Conservation (phyloP, 148 eudicot species). For the Vaccinium darrowii region DNA sequence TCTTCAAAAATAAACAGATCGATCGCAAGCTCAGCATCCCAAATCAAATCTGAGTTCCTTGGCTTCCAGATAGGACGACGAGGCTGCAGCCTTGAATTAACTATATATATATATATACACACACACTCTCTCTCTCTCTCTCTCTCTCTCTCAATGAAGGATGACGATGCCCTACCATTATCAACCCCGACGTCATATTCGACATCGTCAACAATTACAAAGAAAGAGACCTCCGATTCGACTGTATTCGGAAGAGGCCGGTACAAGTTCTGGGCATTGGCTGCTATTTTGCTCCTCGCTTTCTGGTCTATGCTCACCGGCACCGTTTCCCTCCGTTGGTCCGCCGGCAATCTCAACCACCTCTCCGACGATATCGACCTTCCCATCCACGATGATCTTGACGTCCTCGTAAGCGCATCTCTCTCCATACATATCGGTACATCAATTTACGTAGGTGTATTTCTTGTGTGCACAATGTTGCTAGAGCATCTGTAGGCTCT, state of each 20-base stretch:
- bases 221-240: constrained; percentile 40
- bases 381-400: constrained; percentile 69
- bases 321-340: constrained; percentile 85
- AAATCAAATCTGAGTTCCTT: not conserved
- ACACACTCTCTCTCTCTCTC: not conserved
- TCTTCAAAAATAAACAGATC: not conserved
- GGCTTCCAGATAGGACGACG: not conserved
- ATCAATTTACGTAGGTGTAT: not conserved
- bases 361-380: constrained; percentile 43
- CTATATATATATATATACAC: not conserved
- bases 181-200: constrained; percentile 42
- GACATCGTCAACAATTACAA: constrained; percentile 25
- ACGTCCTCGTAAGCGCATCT: constrained; percentile 49
- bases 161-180: constrained; percentile 53
- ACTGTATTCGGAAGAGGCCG: constrained; percentile 52
- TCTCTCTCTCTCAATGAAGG: constrained; percentile 35
- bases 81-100: not conserved
- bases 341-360: constrained; percentile 59
- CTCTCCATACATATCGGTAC: not conserved
- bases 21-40: too few relatives aligned
- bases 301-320: constrained; percentile 97
- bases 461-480: not conserved
- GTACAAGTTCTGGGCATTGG: constrained; percentile 79
- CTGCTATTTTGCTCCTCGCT: constrained; percentile 73
- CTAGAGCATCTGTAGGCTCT: too few relatives aligned